Conservation (phyloP, 495 filamentous ascomycete genomes). For the Corynascus novoguineensis region DNA sequence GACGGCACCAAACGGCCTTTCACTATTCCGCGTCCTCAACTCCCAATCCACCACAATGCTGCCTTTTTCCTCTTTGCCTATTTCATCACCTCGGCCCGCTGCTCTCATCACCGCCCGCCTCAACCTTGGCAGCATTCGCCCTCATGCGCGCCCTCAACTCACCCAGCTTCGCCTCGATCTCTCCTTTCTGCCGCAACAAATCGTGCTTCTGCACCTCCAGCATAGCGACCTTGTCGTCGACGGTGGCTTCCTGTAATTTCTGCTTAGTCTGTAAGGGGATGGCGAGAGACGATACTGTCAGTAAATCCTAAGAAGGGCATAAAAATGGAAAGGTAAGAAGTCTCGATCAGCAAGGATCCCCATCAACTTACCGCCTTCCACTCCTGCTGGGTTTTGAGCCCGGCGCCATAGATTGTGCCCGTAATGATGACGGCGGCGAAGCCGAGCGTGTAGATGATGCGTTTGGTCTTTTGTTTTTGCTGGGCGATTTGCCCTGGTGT, state of each 20-base stretch:
- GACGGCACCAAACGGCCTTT: too few relatives aligned
- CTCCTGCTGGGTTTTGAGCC: conserved; percentile 51
- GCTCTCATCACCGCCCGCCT: background rate
- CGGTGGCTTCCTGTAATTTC: conserved; percentile 27
- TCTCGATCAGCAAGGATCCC: too few relatives aligned
- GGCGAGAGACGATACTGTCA: too few relatives aligned
- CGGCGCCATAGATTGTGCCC: conserved; percentile 53
- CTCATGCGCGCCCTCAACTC: conserved; percentile 31
- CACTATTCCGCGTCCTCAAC: background rate
- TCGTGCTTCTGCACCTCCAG: conserved; percentile 33
- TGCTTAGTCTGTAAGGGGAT: conserved; percentile 35
- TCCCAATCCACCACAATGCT: background rate
- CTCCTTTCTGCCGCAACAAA: conserved; percentile 28
- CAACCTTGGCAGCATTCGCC: background rate
- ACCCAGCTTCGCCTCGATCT: conserved; percentile 36
- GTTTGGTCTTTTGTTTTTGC: conserved; percentile 10
- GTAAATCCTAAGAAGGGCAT: too few relatives aligned
- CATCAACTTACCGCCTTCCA: conserved; percentile 28
- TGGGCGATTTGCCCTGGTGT: background rate
- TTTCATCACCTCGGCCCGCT: background rate
- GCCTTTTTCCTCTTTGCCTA: background rate
- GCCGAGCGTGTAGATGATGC: conserved; percentile 38
- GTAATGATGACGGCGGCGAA: conserved; percentile 46
- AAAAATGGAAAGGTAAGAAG: too few relatives aligned
- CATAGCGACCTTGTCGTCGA: conserved; percentile 32